These are phyloP conservation scores for Hypoxylon sp. DNA, from an alignment of 2,329 filamentous ascomycete genomes.

Conservation along the genomic window DNA sequence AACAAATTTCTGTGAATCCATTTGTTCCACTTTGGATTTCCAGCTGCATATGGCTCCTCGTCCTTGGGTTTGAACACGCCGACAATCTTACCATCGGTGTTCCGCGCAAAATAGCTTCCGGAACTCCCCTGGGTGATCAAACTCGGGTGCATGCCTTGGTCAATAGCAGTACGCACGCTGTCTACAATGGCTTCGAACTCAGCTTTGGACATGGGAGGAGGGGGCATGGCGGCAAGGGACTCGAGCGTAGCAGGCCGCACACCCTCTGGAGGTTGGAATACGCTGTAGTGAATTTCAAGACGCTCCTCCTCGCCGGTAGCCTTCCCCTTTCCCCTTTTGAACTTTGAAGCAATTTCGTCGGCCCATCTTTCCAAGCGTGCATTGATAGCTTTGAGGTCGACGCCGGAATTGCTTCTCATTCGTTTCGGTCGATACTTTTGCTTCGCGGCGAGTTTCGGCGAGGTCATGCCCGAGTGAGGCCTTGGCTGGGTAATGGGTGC, in stretches of 20 bases:
- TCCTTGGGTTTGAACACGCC: constrained; percentile 99
- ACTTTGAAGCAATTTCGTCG: constrained; percentile 96
- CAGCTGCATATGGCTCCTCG: constrained; percentile 96
- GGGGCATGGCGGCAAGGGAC: constrained; percentile 72
- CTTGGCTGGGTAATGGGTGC: constrained; percentile 74
- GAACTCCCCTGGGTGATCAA: constrained; percentile 98
- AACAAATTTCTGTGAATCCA: constrained; percentile 99
- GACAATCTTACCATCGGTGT: constrained; percentile 91
- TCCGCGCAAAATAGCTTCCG: constrained; percentile 96
- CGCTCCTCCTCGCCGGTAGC: constrained; percentile 85
- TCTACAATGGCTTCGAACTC: constrained; percentile 92
- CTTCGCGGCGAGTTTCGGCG: constrained; percentile 62
- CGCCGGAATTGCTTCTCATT: constrained; percentile 80
- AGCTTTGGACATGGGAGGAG: constrained; percentile 78
- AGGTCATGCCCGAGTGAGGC: constrained; percentile 72
- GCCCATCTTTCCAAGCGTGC: constrained; percentile 95
- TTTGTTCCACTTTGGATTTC: constrained; percentile 99
- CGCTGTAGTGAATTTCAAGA: constrained; percentile 96
- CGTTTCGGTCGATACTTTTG: constrained; percentile 64
- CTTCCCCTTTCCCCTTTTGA: constrained; percentile 86
- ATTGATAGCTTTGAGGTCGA: constrained; percentile 99
- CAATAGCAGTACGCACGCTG: constrained; percentile 90
- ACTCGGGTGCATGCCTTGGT: constrained; percentile 90
- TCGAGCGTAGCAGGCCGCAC: constrained; percentile 84
- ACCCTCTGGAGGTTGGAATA: constrained; percentile 94